A percentile compares a stretch with the other conserved stretches of the same genome.
phyloP scores from a whole-genome alignment of 2,329 filamentous ascomycete genomes.

The Microdochium bolleyi region DNA sequence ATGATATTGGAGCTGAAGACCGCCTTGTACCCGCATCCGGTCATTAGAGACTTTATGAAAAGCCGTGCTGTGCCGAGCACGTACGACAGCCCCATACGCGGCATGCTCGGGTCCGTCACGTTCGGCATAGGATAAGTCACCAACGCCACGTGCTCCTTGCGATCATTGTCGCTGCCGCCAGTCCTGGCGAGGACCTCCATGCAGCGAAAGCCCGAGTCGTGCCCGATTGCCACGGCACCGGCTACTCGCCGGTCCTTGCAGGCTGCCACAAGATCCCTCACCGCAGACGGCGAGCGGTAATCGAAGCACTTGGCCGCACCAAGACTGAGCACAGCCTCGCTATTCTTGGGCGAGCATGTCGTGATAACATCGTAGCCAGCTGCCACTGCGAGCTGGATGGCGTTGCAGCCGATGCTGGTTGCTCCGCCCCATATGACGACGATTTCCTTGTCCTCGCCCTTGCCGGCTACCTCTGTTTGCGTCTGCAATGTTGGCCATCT shows the following conservation, averaged over 20 bases:
- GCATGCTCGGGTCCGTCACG: neutral
- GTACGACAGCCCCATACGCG: neutral
- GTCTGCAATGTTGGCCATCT: neutral
- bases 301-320: slow-evolving; percentile 22
- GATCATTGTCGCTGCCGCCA: neutral
- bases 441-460: neutral
- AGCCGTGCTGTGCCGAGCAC: neutral
- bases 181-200: neutral
- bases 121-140: neutral
- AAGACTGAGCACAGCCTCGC: slow-evolving; percentile 15
- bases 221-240: neutral
- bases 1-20: slow-evolving; percentile 14
- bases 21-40: neutral
- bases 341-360: slow-evolving; percentile 17
- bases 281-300: slow-evolving; percentile 15
- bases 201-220: neutral
- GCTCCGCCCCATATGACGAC: slow-evolving; percentile 18
- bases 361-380: slow-evolving; percentile 19
- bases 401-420: slow-evolving; percentile 18
- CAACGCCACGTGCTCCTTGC: neutral
- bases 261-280: slow-evolving; percentile 9
- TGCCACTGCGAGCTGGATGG: slow-evolving; percentile 18
- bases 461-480: neutral
- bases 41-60: neutral
- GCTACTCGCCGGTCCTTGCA: neutral